A percentile compares a stretch with the other conserved stretches of the same genome.
These are phyloP conservation scores for Camelina laxa DNA, from an alignment of 345 rosid genomes.

Conservation along the genomic window DNA sequence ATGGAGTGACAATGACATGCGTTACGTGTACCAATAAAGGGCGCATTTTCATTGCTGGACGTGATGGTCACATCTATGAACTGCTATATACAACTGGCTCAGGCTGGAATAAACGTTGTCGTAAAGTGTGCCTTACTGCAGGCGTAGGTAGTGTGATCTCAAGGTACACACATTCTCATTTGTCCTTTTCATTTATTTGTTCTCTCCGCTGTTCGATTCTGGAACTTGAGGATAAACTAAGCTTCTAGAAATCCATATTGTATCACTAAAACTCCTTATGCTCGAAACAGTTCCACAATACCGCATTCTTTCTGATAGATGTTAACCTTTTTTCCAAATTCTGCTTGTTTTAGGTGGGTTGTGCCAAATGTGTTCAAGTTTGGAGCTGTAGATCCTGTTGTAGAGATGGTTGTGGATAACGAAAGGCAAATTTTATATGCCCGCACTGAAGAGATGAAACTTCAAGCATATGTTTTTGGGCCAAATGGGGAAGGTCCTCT, in stretches of 20 bases:
- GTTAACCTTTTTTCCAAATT: constrained; percentile 1
- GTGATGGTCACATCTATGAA: constrained; percentile 94
- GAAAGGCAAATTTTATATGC: constrained; percentile 94
- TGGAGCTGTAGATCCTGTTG: constrained; percentile 89
- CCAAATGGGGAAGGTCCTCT: constrained; percentile 79
- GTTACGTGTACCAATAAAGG: constrained; percentile 80
- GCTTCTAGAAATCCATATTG: constrained; percentile 9
- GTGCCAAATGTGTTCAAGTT: constrained; percentile 92
- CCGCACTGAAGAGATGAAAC: constrained; percentile 93
- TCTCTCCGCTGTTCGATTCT: constrained; percentile 23
- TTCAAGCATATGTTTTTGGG: constrained; percentile 81
- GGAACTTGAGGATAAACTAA: constrained; percentile 6
- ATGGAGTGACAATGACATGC: constrained; percentile 95
- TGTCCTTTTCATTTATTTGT: neutral
- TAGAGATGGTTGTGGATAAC: constrained; percentile 91
- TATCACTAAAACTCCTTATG: constrained; percentile 2
- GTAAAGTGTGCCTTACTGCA: constrained; percentile 93
- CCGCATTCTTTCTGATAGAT: constrained; percentile 18
- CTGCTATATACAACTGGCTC: constrained; percentile 83
- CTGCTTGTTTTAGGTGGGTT: constrained; percentile 78
- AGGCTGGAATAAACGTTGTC: constrained; percentile 89
- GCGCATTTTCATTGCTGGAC: constrained; percentile 91
- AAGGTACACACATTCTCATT: constrained; percentile 51
- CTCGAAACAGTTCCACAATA: neutral
- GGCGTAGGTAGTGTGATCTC: constrained; percentile 96